These are phyloP conservation scores for Elsinoe batatas DNA, from an alignment of 2,329 filamentous ascomycete species.

Conservation along the genomic window DNA sequence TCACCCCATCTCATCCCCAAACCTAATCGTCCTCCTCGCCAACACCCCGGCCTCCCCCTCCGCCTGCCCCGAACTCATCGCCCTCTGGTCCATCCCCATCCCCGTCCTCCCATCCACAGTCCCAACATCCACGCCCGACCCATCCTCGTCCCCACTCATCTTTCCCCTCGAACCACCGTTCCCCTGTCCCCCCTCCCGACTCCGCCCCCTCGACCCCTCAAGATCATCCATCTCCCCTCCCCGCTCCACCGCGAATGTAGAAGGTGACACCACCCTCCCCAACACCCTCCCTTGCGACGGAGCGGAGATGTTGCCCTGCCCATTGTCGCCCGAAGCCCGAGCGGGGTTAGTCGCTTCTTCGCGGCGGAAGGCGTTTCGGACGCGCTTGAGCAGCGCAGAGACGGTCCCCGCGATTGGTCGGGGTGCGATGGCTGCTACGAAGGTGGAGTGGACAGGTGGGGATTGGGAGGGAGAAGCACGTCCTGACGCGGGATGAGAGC, in stretches of 20 bases:
- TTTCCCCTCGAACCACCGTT: background rate
- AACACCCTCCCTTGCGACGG: background rate
- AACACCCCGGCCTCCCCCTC: background rate
- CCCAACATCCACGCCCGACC: background rate
- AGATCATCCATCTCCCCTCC: background rate
- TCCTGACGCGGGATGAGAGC: no score
- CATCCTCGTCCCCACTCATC: background rate
- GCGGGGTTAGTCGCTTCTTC: background rate
- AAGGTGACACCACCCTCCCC: background rate
- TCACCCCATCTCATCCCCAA: background rate
- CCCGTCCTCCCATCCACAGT: background rate
- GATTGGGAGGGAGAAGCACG: background rate
- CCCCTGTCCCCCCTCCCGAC: background rate
- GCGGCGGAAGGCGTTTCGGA: background rate
- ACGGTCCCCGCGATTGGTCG: background rate
- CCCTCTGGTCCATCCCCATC: background rate
- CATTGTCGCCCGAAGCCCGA: background rate
- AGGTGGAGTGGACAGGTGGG: background rate
- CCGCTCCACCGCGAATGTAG: background rate
- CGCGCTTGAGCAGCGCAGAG: background rate
- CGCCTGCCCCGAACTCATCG: constrained; percentile 1
- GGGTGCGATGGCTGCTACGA: no score
- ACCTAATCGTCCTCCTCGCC: constrained; percentile 8
- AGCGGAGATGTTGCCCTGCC: background rate
- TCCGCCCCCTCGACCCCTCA: background rate